Conservation (phyloP, 164 flowering plant genomes). For the Stephania japonica region DNA sequence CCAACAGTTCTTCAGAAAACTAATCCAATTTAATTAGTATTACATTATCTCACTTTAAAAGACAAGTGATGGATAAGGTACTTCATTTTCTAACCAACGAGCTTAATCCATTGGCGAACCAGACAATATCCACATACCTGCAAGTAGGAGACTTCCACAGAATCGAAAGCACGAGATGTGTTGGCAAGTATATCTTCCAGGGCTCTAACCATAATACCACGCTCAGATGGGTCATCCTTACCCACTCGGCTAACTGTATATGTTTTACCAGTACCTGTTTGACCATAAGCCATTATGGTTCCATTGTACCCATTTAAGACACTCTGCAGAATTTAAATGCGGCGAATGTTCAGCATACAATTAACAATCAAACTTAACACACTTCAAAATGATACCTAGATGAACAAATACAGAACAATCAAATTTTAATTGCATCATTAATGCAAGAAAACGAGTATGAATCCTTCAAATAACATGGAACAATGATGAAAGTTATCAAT, state of each 20-base stretch:
- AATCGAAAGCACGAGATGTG: constrained; percentile 42
- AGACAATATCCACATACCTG: constrained; percentile 45
- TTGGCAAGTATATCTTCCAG: constrained; percentile 67
- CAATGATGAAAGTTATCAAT: too few species aligned
- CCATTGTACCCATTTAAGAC: constrained; percentile 91
- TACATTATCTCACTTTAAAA: too few species aligned
- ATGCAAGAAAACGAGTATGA: too few species aligned
- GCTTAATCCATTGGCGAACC: too few species aligned
- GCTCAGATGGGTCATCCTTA: constrained; percentile 75
- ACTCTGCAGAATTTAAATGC: constrained; percentile 58
- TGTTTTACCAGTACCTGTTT: constrained; percentile 97
- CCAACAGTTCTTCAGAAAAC: background rate
- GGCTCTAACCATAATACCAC: constrained; percentile 94
- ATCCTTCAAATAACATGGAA: too few species aligned
- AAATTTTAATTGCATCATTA: background rate
- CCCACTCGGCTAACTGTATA: constrained; percentile 82
- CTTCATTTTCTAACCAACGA: too few species aligned
- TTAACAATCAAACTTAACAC: constrained; percentile 1
- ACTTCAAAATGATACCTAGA: background rate
- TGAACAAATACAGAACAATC: background rate
- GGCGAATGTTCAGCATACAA: constrained; percentile 10
- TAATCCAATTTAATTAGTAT: background rate
- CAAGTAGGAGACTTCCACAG: constrained; percentile 69
- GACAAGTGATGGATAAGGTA: too few species aligned
- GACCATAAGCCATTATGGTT: constrained; percentile 98